Evolutionary conservation across 345 rosid species (phyloP).

Genomic region (Linum usitatissimum): DNA sequence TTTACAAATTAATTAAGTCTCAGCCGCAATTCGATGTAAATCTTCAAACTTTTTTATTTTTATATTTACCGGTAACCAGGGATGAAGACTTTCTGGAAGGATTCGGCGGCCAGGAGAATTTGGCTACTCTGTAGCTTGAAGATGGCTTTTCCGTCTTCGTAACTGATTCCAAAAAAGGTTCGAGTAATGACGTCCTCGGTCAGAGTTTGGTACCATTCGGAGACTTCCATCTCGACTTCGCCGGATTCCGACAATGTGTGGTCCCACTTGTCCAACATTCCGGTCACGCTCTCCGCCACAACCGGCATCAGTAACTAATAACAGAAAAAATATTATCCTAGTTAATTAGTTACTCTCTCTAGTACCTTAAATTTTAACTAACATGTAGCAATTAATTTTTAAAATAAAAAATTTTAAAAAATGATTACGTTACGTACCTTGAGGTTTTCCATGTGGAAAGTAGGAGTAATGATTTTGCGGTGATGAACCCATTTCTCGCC

Average conservation of each 20-base stretch:
- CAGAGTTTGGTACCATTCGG: slow-evolving; percentile 24
- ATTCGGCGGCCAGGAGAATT: slow-evolving; percentile 23
- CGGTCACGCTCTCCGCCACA: slow-evolving; percentile 21
- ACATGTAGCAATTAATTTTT: neutral
- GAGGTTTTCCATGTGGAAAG: slow-evolving; percentile 50
- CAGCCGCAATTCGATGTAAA: neutral
- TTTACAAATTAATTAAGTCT: neutral
- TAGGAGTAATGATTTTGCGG: slow-evolving; percentile 40
- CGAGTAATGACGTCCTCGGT: slow-evolving; percentile 35
- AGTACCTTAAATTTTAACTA: neutral
- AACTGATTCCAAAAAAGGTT: slow-evolving; percentile 59
- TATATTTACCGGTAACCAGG: slow-evolving; percentile 53
- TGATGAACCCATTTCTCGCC: slow-evolving; percentile 49
- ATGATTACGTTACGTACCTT: slow-evolving; percentile 27
- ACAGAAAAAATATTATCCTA: neutral
- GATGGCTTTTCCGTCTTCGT: slow-evolving; percentile 56
- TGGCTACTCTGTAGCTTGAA: slow-evolving; percentile 44
- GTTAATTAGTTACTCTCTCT: neutral
- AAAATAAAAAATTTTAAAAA: no score
- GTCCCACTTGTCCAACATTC: slow-evolving; percentile 29
- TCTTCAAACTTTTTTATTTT: neutral
- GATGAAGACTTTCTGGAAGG: slow-evolving; percentile 22
- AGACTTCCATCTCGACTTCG: slow-evolving; percentile 25
- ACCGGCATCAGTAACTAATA: slow-evolving; percentile 26
- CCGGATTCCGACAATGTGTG: slow-evolving; percentile 13